phyloP scores from a whole-genome alignment of 1,139 yeast genomes.

The Pichia inconspicua region DNA sequence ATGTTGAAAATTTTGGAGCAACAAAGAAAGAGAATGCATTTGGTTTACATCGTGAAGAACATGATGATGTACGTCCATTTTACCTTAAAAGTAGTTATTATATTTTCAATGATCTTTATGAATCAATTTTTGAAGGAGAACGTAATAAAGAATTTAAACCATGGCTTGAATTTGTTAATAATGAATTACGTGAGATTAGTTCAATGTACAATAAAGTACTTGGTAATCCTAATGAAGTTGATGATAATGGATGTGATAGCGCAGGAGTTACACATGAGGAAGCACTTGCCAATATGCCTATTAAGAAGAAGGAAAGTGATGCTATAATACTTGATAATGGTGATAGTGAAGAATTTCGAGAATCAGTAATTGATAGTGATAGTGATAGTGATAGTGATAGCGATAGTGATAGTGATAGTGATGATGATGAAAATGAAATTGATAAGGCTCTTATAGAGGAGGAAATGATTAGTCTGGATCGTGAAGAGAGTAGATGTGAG shows the following conservation, averaged over 20 bases:
- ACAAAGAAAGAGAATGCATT: slow-evolving; percentile 27
- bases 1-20: slow-evolving; percentile 28
- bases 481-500: neutral
- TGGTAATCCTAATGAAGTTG: slow-evolving; percentile 51
- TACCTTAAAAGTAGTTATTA: slow-evolving; percentile 26
- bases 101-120: slow-evolving; percentile 26
- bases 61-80: slow-evolving; percentile 22
- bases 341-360: slow-evolving; percentile 20
- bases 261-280: slow-evolving; percentile 11
- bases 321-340: slow-evolving; percentile 30
- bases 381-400: slow-evolving; percentile 14
- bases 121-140: slow-evolving; percentile 26
- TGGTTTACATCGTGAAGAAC: slow-evolving; percentile 24
- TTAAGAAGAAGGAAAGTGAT: slow-evolving; percentile 14
- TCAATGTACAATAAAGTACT: slow-evolving; percentile 90
- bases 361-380: slow-evolving; percentile 6
- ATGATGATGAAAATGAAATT: slow-evolving; percentile 5
- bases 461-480: slow-evolving; percentile 10
- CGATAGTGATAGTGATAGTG: slow-evolving; percentile 9
- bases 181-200: slow-evolving; percentile 75
- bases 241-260: slow-evolving; percentile 2
- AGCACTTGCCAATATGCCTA: slow-evolving; percentile 11
- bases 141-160: slow-evolving; percentile 22
- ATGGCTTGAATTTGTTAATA: slow-evolving; percentile 82
- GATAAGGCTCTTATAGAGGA: neutral